Base-by-base conservation (phyloP, 1,139 yeast species). In the Maudiozyma humilis region DNA sequence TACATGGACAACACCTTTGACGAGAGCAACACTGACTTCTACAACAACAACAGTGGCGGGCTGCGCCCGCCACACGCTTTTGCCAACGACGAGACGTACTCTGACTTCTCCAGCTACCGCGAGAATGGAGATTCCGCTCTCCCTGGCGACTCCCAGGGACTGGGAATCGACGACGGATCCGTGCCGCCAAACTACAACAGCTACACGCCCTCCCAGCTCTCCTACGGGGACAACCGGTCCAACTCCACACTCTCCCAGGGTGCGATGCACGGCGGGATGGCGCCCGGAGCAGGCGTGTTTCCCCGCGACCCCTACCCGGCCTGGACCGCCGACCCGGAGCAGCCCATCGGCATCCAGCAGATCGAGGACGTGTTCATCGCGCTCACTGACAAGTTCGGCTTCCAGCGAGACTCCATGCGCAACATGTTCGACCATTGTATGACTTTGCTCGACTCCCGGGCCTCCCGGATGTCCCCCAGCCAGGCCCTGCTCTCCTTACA, bases 371-470 rank as follows among this genome's bases (percentile, higher is more conserved):
- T 91, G 45, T 91, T 91, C 66, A 82, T 85, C 60, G 95, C 89
- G 63, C 72, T 93, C 63, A 73, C 95, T 48, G 82, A 83, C 68
- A 83, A 84, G 67, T 88, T 93, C 67, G 98, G 98, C 51, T 93
- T 93, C 77, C 98, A 93, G 72, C 78, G 95, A 67, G 97, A 89
- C 63, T 86, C 96, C 23, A 87, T 87, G 91, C 79, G 95, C 70
- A 93, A 93, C 69, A 85, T 89, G 86, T 91, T 81, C 68, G 98
- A 93, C 64, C 93, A 87, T 67, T 82, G 91, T 65, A 84, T 93
- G 96, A 78, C 86, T 25, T 73, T 89, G 57, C 75, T 93, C 61
- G 98, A 93, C 63, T 91, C 98, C 8, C 79, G 97, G 64, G 78
- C 97, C 10, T 87, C 96, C 43, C 82, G 98, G 68, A 87, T 89